Evolutionary conservation across 2,329 filamentous ascomycete genomes (phyloP), one percentile per base, ranked within the genome.

Genomic region (Sphaceloma murrayae): DNA sequence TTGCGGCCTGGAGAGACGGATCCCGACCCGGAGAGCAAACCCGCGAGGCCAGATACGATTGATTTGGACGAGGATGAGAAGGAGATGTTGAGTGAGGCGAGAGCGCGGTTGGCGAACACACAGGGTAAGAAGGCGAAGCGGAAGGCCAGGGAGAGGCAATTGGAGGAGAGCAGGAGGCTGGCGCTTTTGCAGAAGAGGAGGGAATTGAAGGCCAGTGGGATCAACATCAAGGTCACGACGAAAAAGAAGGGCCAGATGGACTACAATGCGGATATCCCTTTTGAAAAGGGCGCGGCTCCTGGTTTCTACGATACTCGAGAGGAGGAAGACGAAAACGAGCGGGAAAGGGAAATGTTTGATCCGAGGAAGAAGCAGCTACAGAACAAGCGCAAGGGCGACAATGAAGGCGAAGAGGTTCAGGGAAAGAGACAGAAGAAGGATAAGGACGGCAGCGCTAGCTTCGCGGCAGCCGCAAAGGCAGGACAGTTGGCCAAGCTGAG

Each of bases 21-120:
- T 56, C 88, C 89, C n/a, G 89, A 96, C 57, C 87, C 91, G 7
- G 91, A 98, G 65, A 91, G 84, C 54, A 95, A 95, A 63, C 91
- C 91, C 45, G 91, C 91, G 26, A 76, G 88, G 48, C 91, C 91
- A 29, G 91, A 98, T 63, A 95, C 91, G 4, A 91, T 98, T 60
- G 91, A 98, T 64, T 78, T 98, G 56, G 91, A 98, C 60, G 91
- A 98, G 62, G 91, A 98, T 60, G 91, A 98, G 65, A 96, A 98
- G 69, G 91, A 98, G 66, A 98, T 98, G 91, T 67, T 98, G 58
- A 95, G 88, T 61, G 91, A 98, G 67, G 91, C 91, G 54, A 85
- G 91, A 60, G 91, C 91, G 46, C 86, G 91, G 67, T 70, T 98
- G 52, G 91, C 91, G 51, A 98, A 98, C 58, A 96, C 91, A 8